These are phyloP conservation scores for Trifolium fragiferum DNA, from an alignment of 306 rosid genomes.

Conservation along the genomic window DNA sequence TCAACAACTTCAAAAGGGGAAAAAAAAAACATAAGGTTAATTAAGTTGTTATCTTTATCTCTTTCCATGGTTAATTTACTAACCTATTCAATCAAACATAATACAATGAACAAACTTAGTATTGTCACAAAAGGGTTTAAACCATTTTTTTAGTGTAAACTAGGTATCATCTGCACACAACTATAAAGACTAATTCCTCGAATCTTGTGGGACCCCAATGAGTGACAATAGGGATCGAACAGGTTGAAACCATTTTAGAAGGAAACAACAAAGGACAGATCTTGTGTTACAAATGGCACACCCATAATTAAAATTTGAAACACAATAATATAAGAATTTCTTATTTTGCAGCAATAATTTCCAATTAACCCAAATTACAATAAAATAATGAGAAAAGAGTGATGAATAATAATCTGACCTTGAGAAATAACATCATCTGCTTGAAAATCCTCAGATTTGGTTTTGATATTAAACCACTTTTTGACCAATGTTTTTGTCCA, in stretches of 20 bases:
- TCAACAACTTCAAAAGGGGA: constrained; percentile 80
- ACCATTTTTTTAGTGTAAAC: background rate
- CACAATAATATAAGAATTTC: background rate
- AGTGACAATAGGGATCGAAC: no score
- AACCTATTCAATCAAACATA: constrained; percentile 47
- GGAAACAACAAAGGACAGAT: constrained; percentile 62
- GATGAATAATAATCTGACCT: constrained; percentile 54
- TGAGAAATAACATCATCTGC: constrained; percentile 72
- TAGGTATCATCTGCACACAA: no score
- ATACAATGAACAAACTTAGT: background rate
- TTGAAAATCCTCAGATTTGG: constrained; percentile 85
- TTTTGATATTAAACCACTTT: constrained; percentile 97
- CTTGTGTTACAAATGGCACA: constrained; percentile 48
- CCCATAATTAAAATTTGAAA: constrained; percentile 31
- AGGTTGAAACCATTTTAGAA: constrained; percentile 34
- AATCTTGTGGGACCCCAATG: no score
- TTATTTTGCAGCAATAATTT: constrained; percentile 29
- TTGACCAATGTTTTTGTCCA: constrained; percentile 95
- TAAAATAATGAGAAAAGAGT: constrained; percentile 43
- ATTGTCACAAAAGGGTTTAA: background rate
- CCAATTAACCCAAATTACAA: constrained; percentile 43
- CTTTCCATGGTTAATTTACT: constrained; percentile 62
- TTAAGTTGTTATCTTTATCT: constrained; percentile 53
- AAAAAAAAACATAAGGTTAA: constrained; percentile 51
- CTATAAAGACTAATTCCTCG: no score